A percentile compares a stretch with the other conserved stretches of the same genome.
Conservation (phyloP, 2,329 filamentous ascomycete species). For the Daldinia sp. region DNA sequence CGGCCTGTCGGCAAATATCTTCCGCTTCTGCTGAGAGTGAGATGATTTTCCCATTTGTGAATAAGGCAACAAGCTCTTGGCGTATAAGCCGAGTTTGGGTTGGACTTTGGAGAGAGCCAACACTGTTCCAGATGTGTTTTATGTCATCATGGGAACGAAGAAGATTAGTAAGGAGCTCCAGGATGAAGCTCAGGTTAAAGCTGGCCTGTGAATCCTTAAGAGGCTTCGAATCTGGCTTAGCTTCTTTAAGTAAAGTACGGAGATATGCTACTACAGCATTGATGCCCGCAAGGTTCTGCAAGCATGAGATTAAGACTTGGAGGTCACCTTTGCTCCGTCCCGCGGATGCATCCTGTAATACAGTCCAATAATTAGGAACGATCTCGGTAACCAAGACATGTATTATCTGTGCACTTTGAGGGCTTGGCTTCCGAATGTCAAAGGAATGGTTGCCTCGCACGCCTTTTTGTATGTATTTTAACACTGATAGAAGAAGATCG, state of each 20-base stretch:
- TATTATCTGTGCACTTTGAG: slow-evolving; percentile 79
- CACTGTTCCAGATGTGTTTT: slow-evolving; percentile 45
- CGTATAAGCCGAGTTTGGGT: slow-evolving; percentile 53
- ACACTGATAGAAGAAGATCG: slow-evolving; percentile 63
- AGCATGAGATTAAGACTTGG: slow-evolving; percentile 69
- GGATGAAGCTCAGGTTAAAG: slow-evolving; percentile 59
- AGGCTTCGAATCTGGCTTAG: slow-evolving; percentile 55
- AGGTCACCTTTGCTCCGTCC: slow-evolving; percentile 53
- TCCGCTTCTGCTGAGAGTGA: slow-evolving; percentile 69
- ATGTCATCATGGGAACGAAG: slow-evolving; percentile 54
- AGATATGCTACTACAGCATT: slow-evolving; percentile 81
- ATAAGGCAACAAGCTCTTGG: slow-evolving; percentile 60
- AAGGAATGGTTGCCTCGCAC: slow-evolving; percentile 54
- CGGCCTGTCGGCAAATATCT: slow-evolving; percentile 57
- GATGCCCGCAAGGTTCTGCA: slow-evolving; percentile 80
- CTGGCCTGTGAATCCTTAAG: slow-evolving; percentile 57
- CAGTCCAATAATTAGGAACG: slow-evolving; percentile 84
- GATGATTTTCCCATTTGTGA: slow-evolving; percentile 64
- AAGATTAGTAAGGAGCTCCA: slow-evolving; percentile 60
- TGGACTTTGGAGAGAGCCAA: slow-evolving; percentile 31
- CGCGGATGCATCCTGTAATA: slow-evolving; percentile 63
- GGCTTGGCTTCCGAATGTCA: slow-evolving; percentile 71
- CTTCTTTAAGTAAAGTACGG: slow-evolving; percentile 68
- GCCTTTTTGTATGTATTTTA: slow-evolving; percentile 64
- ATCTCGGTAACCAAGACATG: slow-evolving; percentile 80